Evolutionary conservation across 148 eudicot species (phyloP).

Genomic region (Silene latifolia): DNA sequence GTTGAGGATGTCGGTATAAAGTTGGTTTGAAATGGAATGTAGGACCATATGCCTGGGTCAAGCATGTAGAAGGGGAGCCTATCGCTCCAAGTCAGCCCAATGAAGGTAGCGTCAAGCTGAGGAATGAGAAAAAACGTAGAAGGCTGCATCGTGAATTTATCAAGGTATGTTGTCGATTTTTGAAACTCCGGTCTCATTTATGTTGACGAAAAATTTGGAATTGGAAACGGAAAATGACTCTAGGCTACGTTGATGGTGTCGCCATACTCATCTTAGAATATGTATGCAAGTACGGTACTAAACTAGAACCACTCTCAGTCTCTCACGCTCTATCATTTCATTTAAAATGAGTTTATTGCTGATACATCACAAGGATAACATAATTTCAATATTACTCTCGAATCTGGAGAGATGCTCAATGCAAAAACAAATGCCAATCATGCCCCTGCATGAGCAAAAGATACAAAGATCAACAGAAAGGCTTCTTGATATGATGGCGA

Average conservation of each 20-base stretch:
- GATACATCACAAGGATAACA: background rate
- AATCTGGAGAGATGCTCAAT: background rate
- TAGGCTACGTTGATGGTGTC: background rate
- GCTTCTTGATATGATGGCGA: background rate
- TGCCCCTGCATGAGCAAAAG: background rate
- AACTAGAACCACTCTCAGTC: background rate
- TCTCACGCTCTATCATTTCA: background rate
- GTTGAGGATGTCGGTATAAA: constrained; percentile 9
- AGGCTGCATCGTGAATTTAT: constrained; percentile 64
- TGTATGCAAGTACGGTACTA: no score
- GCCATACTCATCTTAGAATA: background rate
- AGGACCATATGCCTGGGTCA: constrained; percentile 97
- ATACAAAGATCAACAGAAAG: background rate
- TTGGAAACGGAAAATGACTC: background rate
- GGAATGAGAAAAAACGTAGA: constrained; percentile 80
- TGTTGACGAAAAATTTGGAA: background rate
- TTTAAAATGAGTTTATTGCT: background rate
- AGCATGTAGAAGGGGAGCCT: constrained; percentile 64
- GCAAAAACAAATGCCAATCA: background rate
- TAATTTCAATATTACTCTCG: background rate
- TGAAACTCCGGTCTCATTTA: background rate
- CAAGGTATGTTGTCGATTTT: constrained; percentile 40
- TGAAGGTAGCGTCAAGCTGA: constrained; percentile 78
- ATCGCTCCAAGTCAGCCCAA: constrained; percentile 76
- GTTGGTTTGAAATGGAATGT: constrained; percentile 28